Evolutionary conservation across 1,139 yeast genomes (phyloP).

Genomic region (Geotrichum histeridarum): DNA sequence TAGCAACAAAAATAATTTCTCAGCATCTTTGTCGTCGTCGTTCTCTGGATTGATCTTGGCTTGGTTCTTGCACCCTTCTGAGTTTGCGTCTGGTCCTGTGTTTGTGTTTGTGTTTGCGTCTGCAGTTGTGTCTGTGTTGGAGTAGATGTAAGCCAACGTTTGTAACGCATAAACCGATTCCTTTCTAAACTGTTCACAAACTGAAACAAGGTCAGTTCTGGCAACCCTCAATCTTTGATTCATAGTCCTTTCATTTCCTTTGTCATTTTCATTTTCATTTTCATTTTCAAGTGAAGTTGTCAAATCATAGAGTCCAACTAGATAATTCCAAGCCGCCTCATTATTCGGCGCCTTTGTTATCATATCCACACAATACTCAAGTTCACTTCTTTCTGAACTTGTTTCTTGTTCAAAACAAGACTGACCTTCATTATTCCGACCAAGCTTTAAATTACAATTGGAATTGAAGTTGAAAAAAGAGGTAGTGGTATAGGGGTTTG

Average conservation of each 20-base stretch:
- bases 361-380: slow-evolving; percentile 44
- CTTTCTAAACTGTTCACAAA: too few relatives aligned
- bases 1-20: too few relatives aligned
- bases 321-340: slow-evolving; percentile 83
- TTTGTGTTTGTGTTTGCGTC: not conserved
- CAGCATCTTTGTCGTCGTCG: too few relatives aligned
- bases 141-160: too few relatives aligned
- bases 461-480: not conserved
- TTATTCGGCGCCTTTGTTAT: slow-evolving; percentile 70
- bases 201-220: too few relatives aligned
- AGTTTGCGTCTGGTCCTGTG: too few relatives aligned
- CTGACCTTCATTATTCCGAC: too few relatives aligned
- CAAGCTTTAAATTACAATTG: not conserved
- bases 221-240: not conserved
- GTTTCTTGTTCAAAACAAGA: too few relatives aligned
- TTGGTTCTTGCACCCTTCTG: too few relatives aligned
- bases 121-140: not conserved
- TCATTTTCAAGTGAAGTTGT: not conserved
- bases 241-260: too few relatives aligned
- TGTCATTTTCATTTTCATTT: not conserved
- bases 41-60: too few relatives aligned
- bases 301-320: slow-evolving; percentile 53
- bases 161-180: too few relatives aligned
- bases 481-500: slow-evolving; percentile 7
- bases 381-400: slow-evolving; percentile 36